Base-by-base conservation (phyloP, 2,329 filamentous ascomycete species). In the Falciphora oryzae region DNA sequence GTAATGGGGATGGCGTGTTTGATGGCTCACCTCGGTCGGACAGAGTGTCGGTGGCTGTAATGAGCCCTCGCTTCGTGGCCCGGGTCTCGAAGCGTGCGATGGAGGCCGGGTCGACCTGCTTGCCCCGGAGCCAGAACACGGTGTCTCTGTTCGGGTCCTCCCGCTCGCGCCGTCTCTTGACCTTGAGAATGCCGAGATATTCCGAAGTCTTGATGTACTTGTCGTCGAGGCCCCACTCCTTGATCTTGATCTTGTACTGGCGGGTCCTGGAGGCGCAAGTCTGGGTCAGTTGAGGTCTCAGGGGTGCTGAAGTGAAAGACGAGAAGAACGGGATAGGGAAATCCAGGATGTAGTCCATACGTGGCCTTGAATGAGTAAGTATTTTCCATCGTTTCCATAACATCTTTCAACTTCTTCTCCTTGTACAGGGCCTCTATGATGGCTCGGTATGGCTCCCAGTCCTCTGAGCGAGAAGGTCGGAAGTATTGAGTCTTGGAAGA, bases 321-420 rank as follows among this genome's bases (percentile, higher is more conserved):
- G 44, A 7, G 2, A 53, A 53, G 44, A 18, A n/a, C 18, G 4
- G 29, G 14, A 31, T 16, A 14, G 35, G 53, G n/a, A 27, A 63
- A 11, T 27, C 31, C 22, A 50, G 27, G 29, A 27, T 32, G 59
- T 18, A 8, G n/a, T 53, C 60, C 71, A 63, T 60, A 75, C 73
- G 73, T 75, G 14, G 72, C 73, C 29, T 71, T 72, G 69, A 75
- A 75, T 58, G 57, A 63, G 61, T 74, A 70, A 0, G 64, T 65
- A 16, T 53, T 59, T 56, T 74, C 67, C 73, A 75, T 75, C 53
- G 77, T 73, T n/a, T 71, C 70, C 70, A 77, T 76, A 38, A 75
- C 75, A 14, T 76, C 72, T 35, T 75, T 75, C 25, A 77, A 70
- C 66, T 74, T 77, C 67, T 76, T 73, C 28, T 69, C 69, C 50